phyloP scores from a whole-genome alignment of 495 filamentous ascomycete genomes.

The Penicillium longicatenatum region DNA sequence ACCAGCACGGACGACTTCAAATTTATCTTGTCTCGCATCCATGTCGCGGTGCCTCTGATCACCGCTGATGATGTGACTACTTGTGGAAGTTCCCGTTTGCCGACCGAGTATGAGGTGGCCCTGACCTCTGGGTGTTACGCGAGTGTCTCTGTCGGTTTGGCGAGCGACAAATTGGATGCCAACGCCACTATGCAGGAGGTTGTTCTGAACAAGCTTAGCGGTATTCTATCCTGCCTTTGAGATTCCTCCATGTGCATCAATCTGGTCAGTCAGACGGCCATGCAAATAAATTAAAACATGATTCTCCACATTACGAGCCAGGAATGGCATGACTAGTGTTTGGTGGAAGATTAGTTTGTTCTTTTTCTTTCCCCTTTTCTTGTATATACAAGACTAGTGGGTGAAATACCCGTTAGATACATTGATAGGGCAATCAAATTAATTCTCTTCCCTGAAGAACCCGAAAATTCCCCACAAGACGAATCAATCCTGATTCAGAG shows the following conservation, averaged over 20 bases:
- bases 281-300: neutral
- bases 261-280: neutral
- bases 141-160: constrained; percentile 63
- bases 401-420: neutral
- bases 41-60: constrained; percentile 47
- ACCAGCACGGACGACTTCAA: constrained; percentile 50
- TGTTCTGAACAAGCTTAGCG: constrained; percentile 55
- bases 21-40: constrained; percentile 63
- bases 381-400: neutral
- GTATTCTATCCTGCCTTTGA: constrained; percentile 45
- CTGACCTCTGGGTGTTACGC: constrained; percentile 55
- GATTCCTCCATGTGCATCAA: neutral
- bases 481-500: constrained; percentile 11
- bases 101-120: constrained; percentile 56
- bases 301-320: neutral
- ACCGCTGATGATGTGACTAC: constrained; percentile 55
- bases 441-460: neutral
- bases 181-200: constrained; percentile 54
- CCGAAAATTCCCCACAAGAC: neutral
- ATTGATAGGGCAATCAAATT: neutral
- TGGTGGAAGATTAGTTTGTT: neutral
- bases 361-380: too few species aligned
- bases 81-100: constrained; percentile 57
- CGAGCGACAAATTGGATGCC: constrained; percentile 59
- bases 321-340: neutral